A percentile compares a stretch with the other conserved stretches of the same genome.
Conservation (phyloP, 2,329 filamentous ascomycete species). For the Lizonia empirigonia region DNA sequence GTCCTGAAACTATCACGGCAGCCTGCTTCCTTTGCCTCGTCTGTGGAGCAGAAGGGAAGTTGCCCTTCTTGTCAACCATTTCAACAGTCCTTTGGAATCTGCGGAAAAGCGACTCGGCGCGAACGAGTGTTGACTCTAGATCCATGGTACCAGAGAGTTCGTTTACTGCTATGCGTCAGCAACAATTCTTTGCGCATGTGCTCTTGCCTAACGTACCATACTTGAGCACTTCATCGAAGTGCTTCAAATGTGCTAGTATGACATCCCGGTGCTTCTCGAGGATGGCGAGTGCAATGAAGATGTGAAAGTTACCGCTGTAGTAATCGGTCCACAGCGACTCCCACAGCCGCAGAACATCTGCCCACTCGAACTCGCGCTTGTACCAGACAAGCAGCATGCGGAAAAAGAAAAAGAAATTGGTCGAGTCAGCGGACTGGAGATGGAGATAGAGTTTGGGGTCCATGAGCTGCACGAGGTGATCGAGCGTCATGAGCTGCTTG, state of each 20-base stretch:
- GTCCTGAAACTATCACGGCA: slow-evolving; percentile 39
- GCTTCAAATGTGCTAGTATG: slow-evolving; percentile 90
- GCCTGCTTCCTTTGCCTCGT: slow-evolving; percentile 56
- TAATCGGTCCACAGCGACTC: slow-evolving; percentile 95
- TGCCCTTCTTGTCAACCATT: slow-evolving; percentile 87
- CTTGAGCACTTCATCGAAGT: slow-evolving; percentile 97
- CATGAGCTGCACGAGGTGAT: slow-evolving; percentile 95
- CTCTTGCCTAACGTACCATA: slow-evolving; percentile 67
- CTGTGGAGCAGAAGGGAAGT: slow-evolving; percentile 68
- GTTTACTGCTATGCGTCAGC: slow-evolving; percentile 68
- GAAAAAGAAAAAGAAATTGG: slow-evolving; percentile 99
- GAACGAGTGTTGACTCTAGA: slow-evolving; percentile 80
- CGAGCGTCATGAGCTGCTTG: slow-evolving; percentile 83
- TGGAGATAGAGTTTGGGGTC: slow-evolving; percentile 93
- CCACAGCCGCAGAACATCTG: slow-evolving; percentile 86
- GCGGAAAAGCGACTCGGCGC: slow-evolving; percentile 86
- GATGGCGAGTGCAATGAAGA: slow-evolving; percentile 93
- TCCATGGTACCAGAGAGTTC: slow-evolving; percentile 94
- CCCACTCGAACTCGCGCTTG: slow-evolving; percentile 94
- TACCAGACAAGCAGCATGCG: slow-evolving; percentile 99
- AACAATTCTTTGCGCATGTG: not conserved
- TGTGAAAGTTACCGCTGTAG: slow-evolving; percentile 84
- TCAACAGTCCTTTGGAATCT: slow-evolving; percentile 89
- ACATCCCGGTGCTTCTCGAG: slow-evolving; percentile 95
- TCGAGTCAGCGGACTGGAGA: slow-evolving; percentile 86